Evolutionary conservation across 2,329 filamentous ascomycete genomes (phyloP).

Genomic region (Aspergillus sp.): DNA sequence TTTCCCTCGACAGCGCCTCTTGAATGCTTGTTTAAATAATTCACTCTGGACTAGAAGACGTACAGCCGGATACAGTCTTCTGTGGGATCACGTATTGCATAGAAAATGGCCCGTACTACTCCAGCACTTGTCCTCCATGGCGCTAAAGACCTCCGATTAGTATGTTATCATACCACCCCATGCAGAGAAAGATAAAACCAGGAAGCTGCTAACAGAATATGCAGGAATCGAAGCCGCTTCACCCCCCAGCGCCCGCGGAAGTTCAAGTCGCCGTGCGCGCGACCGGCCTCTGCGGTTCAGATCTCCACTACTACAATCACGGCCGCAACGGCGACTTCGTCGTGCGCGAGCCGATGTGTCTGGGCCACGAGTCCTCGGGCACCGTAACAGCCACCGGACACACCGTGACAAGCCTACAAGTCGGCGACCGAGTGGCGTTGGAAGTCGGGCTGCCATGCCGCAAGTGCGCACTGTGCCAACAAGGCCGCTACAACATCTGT

Average conservation of each 20-base stretch:
- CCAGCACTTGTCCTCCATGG: conserved; percentile 51
- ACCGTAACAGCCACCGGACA: conserved; percentile 64
- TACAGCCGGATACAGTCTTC: too few relatives aligned
- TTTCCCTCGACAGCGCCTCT: too few relatives aligned
- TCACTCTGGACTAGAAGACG: too few relatives aligned
- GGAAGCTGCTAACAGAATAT: conserved; percentile 6
- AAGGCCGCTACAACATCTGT: conserved; percentile 56
- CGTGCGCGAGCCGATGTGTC: conserved; percentile 70
- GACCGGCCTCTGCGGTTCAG: conserved; percentile 63
- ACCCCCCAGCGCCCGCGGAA: conserved; percentile 44
- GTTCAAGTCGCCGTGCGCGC: conserved; percentile 57
- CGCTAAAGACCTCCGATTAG: conserved; percentile 52
- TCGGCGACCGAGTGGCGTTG: conserved; percentile 80
- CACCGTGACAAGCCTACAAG: conserved; percentile 52
- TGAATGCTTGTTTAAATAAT: too few relatives aligned
- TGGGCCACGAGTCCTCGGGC: conserved; percentile 71
- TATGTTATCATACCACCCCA: conserved; percentile 25
- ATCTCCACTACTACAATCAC: conserved; percentile 78
- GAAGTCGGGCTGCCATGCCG: conserved; percentile 87
- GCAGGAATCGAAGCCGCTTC: conserved; percentile 46
- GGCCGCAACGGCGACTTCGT: conserved; percentile 82
- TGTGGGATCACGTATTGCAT: neutral
- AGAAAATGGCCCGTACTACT: conserved; percentile 13
- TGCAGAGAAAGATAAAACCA: neutral
- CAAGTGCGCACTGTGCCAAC: conserved; percentile 46